These are phyloP conservation scores for Apiotrichum brassicae DNA, from an alignment of 1,284 basidiomycete genomes.

Conservation along the genomic window DNA sequence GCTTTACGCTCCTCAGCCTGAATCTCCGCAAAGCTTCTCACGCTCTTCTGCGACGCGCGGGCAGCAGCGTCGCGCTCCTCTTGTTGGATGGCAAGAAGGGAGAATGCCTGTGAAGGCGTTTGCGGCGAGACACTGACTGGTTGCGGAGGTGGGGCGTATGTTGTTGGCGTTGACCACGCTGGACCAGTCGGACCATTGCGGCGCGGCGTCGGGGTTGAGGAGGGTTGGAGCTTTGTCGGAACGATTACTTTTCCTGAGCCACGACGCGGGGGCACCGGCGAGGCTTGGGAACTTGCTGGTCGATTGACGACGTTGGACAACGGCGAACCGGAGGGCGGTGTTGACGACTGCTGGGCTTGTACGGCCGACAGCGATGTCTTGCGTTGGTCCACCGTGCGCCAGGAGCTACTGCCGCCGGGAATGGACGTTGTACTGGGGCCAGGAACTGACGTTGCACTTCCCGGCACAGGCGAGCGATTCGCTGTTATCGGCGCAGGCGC, in stretches of 20 bases:
- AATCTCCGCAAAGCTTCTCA: constrained; percentile 66
- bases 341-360: constrained; percentile 26
- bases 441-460: no score
- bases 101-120: constrained; percentile 49
- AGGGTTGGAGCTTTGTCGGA: constrained; percentile 5
- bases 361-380: constrained; percentile 32
- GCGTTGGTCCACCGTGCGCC: constrained; percentile 25
- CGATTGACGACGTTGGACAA: constrained; percentile 4
- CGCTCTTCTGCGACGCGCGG: constrained; percentile 48
- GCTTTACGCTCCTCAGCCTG: constrained; percentile 64
- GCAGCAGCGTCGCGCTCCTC: constrained; percentile 58
- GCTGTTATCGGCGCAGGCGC: constrained; percentile 3
- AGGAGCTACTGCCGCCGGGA: constrained; percentile 6
- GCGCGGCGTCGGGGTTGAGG: constrained; percentile 5
- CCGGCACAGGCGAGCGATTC: constrained; percentile 1
- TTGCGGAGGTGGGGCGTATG: constrained; percentile 20
- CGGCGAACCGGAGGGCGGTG: not conserved
- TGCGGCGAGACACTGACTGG: not conserved
- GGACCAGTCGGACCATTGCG: constrained; percentile 7
- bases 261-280: constrained; percentile 12
- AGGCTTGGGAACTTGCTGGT: constrained; percentile 16
- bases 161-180: constrained; percentile 18
- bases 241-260: constrained; percentile 10
- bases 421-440: constrained; percentile 3
- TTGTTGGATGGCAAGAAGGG: constrained; percentile 75